Conservation (phyloP, 495 filamentous ascomycete genomes). For the Annulohypoxylon stygium region DNA sequence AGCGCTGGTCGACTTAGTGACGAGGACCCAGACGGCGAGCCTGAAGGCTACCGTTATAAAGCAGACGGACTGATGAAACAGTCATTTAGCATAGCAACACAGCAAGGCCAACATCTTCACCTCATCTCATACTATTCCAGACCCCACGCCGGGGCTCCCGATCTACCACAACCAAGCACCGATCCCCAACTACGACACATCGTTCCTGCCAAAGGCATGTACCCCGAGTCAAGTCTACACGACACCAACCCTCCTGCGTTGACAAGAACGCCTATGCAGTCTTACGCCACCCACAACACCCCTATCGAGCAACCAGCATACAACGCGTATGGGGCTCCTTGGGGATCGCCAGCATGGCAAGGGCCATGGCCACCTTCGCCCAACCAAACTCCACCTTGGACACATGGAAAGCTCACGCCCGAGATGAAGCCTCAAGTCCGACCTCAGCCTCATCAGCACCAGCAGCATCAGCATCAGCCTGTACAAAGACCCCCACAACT, state of each 20-base stretch:
- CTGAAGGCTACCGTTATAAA: conserved; percentile 97
- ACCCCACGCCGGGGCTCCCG: conserved; percentile 72
- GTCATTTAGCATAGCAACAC: conserved; percentile 98
- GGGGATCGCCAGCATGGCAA: conserved; percentile 60
- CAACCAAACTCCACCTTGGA: conserved; percentile 52
- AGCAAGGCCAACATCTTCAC: conserved; percentile 89
- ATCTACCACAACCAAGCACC: conserved; percentile 80
- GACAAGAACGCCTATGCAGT: conserved; percentile 63
- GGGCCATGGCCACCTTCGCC: conserved; percentile 75
- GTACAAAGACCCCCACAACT: conserved; percentile 46
- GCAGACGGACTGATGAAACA: conserved; percentile 98
- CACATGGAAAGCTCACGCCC: conserved; percentile 34
- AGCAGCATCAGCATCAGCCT: not conserved
- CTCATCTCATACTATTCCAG: conserved; percentile 97
- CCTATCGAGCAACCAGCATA: conserved; percentile 56
- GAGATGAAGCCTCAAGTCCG: conserved; percentile 40
- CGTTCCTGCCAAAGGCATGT: conserved; percentile 88
- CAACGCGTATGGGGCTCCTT: conserved; percentile 58
- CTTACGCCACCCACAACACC: conserved; percentile 59
- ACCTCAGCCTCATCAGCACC: conserved; percentile 39
- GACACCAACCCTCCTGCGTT: conserved; percentile 72
- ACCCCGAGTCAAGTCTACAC: conserved; percentile 95
- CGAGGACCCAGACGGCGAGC: conserved; percentile 85
- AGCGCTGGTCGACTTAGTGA: conserved; percentile 81
- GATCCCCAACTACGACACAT: conserved; percentile 88